phyloP scores from a whole-genome alignment of 176 grass and related monocot species.

The Areca catechu region DNA sequence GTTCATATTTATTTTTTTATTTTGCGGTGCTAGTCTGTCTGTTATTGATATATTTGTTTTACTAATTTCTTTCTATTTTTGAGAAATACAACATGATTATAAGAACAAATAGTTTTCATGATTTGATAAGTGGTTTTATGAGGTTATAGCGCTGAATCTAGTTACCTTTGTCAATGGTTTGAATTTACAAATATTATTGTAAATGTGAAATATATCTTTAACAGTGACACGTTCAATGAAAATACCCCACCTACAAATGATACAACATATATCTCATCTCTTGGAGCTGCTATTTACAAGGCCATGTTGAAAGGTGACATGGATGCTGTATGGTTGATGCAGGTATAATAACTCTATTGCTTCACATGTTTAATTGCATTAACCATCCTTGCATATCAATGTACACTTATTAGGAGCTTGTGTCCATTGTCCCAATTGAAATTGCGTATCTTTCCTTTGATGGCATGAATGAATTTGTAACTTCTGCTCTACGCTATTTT shows the following conservation, averaged over 20 bases:
- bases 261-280: slow-evolving; percentile 78
- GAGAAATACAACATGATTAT: no score
- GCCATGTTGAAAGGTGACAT: slow-evolving; percentile 79
- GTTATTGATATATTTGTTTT: no score
- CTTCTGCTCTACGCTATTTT: no score
- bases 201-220: slow-evolving; percentile 22
- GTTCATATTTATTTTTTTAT: no score
- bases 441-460: no score
- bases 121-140: not conserved
- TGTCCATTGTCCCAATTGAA: no score
- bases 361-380: not conserved
- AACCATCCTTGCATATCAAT: not conserved
- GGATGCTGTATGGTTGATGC: slow-evolving; percentile 95
- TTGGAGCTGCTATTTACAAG: slow-evolving; percentile 84
- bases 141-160: not conserved
- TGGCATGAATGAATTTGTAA: no score
- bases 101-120: no score
- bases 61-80: no score
- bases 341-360: slow-evolving; percentile 33
- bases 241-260: slow-evolving; percentile 89
- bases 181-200: not conserved
- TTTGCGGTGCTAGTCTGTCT: no score
- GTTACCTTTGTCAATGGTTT: not conserved
- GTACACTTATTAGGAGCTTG: not conserved
- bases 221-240: slow-evolving; percentile 97